phyloP scores from a whole-genome alignment of 306 rosid species.

The Canavalia gladiata region DNA sequence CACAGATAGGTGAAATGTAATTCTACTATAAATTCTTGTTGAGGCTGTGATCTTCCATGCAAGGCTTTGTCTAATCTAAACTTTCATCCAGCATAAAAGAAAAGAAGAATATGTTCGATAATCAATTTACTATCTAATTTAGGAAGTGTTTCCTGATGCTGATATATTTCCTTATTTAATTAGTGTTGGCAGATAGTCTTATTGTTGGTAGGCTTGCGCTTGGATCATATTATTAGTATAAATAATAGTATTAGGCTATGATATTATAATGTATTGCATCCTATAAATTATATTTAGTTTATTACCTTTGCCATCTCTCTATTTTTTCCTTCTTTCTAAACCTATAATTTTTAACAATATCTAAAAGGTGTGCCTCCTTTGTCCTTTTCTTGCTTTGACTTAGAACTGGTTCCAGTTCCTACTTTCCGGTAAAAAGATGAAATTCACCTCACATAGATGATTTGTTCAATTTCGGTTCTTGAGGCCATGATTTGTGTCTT shows the following conservation, averaged over 20 bases:
- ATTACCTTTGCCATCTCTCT: background rate
- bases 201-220: background rate
- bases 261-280: background rate
- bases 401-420: background rate
- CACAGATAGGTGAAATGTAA: background rate
- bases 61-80: background rate
- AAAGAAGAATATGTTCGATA: background rate
- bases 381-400: background rate
- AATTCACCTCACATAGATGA: background rate
- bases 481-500: background rate
- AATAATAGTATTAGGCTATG: background rate
- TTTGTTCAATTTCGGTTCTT: background rate
- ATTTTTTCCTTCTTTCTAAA: slow-evolving; percentile 13
- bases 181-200: background rate
- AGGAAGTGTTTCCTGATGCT: background rate
- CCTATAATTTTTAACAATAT: background rate
- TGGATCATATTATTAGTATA: background rate
- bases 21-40: slow-evolving; percentile 2
- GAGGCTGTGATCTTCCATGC: slow-evolving; percentile 6
- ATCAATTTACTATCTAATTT: background rate
- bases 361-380: background rate
- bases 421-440: background rate
- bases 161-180: background rate
- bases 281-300: background rate
- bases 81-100: background rate